Percentiles rank a stretch among this genome's conserved stretches.
Conservation (phyloP, 2,329 filamentous ascomycete species). For the Trematosphaeria pertusa region DNA sequence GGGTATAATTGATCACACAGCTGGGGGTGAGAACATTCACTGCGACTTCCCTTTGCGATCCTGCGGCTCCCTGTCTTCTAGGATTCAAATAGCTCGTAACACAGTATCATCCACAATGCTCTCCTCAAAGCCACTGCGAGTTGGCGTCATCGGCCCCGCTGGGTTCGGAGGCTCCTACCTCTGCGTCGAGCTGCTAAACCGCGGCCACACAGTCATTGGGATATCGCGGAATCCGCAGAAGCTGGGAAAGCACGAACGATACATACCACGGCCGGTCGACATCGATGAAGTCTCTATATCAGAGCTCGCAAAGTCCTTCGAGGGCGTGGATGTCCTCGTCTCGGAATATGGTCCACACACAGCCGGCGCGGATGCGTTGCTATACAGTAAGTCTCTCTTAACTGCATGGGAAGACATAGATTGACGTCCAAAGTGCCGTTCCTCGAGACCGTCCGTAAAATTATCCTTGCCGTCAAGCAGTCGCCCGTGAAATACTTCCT, state of each 20-base stretch:
- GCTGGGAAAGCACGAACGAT: constrained; percentile 38
- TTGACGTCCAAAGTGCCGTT: constrained; percentile 35
- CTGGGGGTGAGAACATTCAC: background rate
- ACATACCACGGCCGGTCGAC: constrained; percentile 35
- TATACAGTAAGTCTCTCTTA: constrained; percentile 35
- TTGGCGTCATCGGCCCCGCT: constrained; percentile 44
- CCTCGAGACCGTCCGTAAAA: constrained; percentile 42
- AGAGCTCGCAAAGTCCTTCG: constrained; percentile 34
- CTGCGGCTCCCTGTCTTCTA: background rate
- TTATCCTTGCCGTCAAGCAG: constrained; percentile 40
- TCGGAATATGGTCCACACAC: constrained; percentile 45
- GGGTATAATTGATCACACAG: background rate
- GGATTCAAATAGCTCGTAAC: too few relatives aligned
- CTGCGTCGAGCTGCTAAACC: constrained; percentile 40
- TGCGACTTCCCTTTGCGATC: background rate
- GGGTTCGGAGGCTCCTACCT: constrained; percentile 46
- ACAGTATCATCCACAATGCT: constrained; percentile 10
- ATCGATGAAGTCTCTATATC: constrained; percentile 31
- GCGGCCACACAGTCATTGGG: constrained; percentile 43
- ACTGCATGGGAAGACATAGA: background rate
- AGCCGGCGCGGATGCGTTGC: constrained; percentile 30
- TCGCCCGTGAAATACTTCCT: constrained; percentile 40
- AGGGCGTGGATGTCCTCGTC: constrained; percentile 40
- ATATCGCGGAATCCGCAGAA: constrained; percentile 43
- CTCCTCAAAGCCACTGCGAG: constrained; percentile 16